Percentiles rank a stretch among this genome's conserved stretches.
phyloP scores from a whole-genome alignment of 331 rosid species.

The Quercus lobata region DNA sequence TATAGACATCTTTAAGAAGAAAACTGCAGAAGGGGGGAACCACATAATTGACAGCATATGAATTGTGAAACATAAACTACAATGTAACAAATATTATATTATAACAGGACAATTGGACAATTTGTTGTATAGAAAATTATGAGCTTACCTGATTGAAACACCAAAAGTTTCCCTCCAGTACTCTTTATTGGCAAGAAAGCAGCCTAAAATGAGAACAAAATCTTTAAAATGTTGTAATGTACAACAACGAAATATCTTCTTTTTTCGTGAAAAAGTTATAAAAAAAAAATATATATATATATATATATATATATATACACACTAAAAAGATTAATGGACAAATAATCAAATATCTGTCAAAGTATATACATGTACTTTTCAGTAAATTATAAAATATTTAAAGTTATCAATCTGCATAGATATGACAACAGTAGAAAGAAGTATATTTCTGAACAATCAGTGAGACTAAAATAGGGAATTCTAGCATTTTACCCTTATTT shows the following conservation, averaged over 20 bases:
- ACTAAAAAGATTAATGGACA: too few species aligned
- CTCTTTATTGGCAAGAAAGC: slow-evolving; percentile 95
- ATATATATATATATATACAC: too few species aligned
- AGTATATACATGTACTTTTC: too few species aligned
- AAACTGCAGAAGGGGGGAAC: not conserved
- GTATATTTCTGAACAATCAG: not conserved
- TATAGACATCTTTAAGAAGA: not conserved
- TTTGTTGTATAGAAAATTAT: not conserved
- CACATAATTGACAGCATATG: not conserved
- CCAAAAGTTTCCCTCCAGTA: slow-evolving; percentile 90
- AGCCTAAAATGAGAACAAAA: slow-evolving; percentile 49
- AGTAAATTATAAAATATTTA: not conserved
- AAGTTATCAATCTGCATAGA: not conserved
- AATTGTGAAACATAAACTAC: not conserved
- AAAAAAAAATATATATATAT: too few species aligned
- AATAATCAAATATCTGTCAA: too few species aligned
- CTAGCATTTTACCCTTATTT: too few species aligned
- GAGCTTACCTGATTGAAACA: slow-evolving; percentile 93
- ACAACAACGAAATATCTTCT: not conserved
- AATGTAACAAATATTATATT: not conserved
- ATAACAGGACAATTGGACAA: not conserved
- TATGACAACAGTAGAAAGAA: not conserved
- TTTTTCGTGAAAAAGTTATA: too few species aligned
- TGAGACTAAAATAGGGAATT: too few species aligned
- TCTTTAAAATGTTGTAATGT: not conserved